These are phyloP conservation scores for Podila verticillata DNA, from an alignment of 192 early-diverging fungal species.

Conservation along the genomic window DNA sequence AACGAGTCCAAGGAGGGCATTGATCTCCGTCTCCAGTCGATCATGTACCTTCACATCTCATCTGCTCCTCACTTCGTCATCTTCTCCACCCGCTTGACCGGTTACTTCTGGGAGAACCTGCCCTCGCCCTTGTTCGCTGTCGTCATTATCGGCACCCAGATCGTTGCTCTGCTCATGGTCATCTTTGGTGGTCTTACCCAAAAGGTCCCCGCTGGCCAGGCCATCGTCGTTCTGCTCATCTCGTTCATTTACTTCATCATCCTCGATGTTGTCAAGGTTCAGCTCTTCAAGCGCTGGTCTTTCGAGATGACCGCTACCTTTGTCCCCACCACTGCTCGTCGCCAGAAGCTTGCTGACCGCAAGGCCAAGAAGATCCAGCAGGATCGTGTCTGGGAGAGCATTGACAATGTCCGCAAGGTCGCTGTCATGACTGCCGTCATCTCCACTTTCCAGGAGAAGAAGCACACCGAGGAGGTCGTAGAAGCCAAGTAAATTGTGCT, in stretches of 20 bases:
- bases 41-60: constrained; percentile 86
- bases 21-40: constrained; percentile 68
- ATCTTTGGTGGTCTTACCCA: constrained; percentile 65
- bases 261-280: constrained; percentile 85
- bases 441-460: background rate
- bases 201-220: constrained; percentile 68
- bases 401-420: background rate
- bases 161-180: constrained; percentile 81
- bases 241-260: constrained; percentile 80
- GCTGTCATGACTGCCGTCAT: constrained; percentile 1
- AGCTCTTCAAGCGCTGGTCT: constrained; percentile 77
- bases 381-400: constrained; percentile 1
- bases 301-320: constrained; percentile 85
- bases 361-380: constrained; percentile 22
- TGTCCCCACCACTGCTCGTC: constrained; percentile 70
- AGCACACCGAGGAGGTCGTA: no score
- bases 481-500: no score
- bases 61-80: constrained; percentile 87
- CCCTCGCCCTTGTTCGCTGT: constrained; percentile 75
- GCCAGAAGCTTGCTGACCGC: constrained; percentile 60
- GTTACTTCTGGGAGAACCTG: constrained; percentile 83
- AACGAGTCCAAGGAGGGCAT: constrained; percentile 14
- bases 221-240: constrained; percentile 66
- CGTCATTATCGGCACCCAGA: constrained; percentile 80
- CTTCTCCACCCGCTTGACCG: constrained; percentile 81